A percentile compares a stretch with the other conserved stretches of the same genome.
These are phyloP conservation scores for Cicer bijugum DNA, from an alignment of 306 rosid genomes.

Conservation along the genomic window DNA sequence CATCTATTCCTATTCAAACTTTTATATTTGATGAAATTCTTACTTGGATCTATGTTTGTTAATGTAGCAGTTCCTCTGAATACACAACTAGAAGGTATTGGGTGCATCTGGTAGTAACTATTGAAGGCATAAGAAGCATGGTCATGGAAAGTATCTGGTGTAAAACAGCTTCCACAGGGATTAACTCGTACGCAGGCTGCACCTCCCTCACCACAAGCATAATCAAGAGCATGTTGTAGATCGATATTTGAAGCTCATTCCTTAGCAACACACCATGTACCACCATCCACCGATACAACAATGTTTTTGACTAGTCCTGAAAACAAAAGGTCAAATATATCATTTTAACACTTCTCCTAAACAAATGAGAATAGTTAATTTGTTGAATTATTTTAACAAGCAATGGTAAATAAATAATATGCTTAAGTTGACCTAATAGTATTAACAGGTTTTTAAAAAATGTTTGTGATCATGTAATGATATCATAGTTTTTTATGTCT, in stretches of 20 bases:
- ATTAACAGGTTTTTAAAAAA: too few relatives aligned
- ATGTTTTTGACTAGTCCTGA: constrained; percentile 49
- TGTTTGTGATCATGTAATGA: too few relatives aligned
- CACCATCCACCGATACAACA: constrained; percentile 59
- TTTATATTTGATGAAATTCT: constrained; percentile 46
- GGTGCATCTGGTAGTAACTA: constrained; percentile 82
- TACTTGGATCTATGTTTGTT: constrained; percentile 85
- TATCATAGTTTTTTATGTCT: too few relatives aligned
- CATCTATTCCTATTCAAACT: not conserved
- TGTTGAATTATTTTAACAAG: too few relatives aligned
- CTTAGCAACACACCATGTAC: constrained; percentile 83
- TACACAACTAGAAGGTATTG: constrained; percentile 75
- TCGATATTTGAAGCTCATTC: constrained; percentile 70
- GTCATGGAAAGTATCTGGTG: constrained; percentile 68
- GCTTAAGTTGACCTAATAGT: too few relatives aligned
- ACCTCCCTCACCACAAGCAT: constrained; percentile 91
- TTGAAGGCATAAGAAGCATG: constrained; percentile 97
- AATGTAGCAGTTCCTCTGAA: constrained; percentile 82
- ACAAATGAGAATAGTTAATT: not conserved
- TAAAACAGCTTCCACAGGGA: constrained; percentile 71
- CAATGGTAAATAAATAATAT: too few relatives aligned
- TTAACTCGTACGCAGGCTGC: constrained; percentile 82
- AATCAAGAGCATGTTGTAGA: constrained; percentile 87
- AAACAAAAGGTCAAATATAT: constrained; percentile 44
- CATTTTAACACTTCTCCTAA: constrained; percentile 24